Evolutionary conservation across 1,284 basidiomycete species (phyloP).

Genomic region (Marasmius oreades): DNA sequence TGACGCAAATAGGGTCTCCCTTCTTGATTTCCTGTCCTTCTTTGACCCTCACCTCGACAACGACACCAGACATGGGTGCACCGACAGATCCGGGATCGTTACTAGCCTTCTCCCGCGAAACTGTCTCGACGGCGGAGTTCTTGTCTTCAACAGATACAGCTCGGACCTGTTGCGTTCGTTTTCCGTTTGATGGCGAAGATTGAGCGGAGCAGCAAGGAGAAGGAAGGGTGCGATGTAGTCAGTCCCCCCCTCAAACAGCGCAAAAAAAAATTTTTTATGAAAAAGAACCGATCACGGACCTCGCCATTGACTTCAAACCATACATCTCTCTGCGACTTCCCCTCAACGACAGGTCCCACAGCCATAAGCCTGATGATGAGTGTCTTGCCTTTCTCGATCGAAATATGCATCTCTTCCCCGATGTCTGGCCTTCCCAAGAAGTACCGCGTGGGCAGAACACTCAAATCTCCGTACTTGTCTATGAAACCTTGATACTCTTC

Average conservation of each 20-base stretch:
- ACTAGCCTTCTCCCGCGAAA: constrained; percentile 92
- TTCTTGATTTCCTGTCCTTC: constrained; percentile 97
- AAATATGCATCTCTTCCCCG: constrained; percentile 95
- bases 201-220: too few species aligned
- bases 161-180: constrained; percentile 55
- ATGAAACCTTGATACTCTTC: constrained; percentile 96
- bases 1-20: constrained; percentile 89
- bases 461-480: constrained; percentile 84
- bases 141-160: constrained; percentile 94
- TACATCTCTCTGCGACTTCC: constrained; percentile 90
- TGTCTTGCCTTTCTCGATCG: constrained; percentile 97
- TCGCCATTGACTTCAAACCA: constrained; percentile 99
- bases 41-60: constrained; percentile 96
- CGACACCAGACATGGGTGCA: constrained; percentile 96
- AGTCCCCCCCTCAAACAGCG: constrained; percentile 10
- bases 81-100: constrained; percentile 93
- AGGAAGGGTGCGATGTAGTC: too few species aligned
- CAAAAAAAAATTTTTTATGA: constrained; percentile 8
- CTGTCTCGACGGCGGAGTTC: constrained; percentile 92
- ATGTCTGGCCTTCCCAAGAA: constrained; percentile 92
- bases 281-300: constrained; percentile 37
- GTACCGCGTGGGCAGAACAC: constrained; percentile 93
- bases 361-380: constrained; percentile 96
- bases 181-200: too few species aligned
- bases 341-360: constrained; percentile 88